These are phyloP conservation scores for Trypanosoma mega DNA, from an alignment of 208 protist genomes.

Conservation along the genomic window DNA sequence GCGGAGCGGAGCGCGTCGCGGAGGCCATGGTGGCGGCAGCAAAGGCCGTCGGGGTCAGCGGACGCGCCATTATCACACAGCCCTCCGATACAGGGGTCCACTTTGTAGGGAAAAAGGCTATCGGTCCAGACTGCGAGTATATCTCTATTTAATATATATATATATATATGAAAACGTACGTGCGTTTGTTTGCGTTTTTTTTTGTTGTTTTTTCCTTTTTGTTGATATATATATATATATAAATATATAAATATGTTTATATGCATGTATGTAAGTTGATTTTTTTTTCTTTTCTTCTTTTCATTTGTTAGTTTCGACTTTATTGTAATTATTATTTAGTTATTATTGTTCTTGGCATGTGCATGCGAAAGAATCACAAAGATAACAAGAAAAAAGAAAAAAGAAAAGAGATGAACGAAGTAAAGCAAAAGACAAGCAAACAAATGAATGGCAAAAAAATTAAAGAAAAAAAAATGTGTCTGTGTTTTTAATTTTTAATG, in stretches of 20 bases:
- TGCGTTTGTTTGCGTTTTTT: neutral
- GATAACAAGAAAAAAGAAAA: too few relatives aligned
- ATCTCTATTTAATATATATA: conserved; percentile 21
- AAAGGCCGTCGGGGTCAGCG: conserved; percentile 44
- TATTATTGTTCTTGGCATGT: neutral
- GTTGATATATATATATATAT: neutral
- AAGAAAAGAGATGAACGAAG: too few relatives aligned
- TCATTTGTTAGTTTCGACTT: too few relatives aligned
- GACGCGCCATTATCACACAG: conserved; percentile 77
- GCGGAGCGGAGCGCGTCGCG: conserved; percentile 57
- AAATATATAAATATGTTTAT: neutral
- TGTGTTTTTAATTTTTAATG: too few relatives aligned
- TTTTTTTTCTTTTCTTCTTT: too few relatives aligned
- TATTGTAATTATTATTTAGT: neutral
- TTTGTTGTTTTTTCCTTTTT: conserved; percentile 2
- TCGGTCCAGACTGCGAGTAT: conserved; percentile 21
- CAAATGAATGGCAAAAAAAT: too few relatives aligned
- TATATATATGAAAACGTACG: neutral
- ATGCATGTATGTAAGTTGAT: too few relatives aligned
- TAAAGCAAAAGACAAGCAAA: too few relatives aligned
- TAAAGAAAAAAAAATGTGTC: too few relatives aligned
- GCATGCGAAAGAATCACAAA: too few relatives aligned
- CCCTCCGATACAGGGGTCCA: conserved; percentile 76
- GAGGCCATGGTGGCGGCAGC: conserved; percentile 79
- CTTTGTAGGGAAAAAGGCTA: conserved; percentile 38